phyloP scores from a whole-genome alignment of 2,329 filamentous ascomycete genomes.

The Fusarium zealandicum region DNA sequence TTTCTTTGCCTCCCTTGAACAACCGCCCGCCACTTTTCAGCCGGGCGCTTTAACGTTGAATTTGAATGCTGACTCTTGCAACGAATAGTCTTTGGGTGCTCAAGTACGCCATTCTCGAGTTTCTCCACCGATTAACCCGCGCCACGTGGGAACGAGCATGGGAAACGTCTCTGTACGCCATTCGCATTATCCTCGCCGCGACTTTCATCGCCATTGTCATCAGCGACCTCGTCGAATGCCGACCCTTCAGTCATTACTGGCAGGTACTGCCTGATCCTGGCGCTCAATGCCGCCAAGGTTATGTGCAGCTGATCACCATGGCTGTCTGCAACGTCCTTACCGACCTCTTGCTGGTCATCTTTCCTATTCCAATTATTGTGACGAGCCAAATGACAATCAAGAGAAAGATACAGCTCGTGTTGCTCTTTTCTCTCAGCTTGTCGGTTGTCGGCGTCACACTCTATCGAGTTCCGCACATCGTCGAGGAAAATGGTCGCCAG shows the following conservation, averaged over 20 bases:
- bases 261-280: constrained; percentile 87
- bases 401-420: constrained; percentile 79
- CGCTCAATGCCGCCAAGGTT: constrained; percentile 83
- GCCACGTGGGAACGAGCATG: constrained; percentile 83
- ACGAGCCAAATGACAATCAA: constrained; percentile 77
- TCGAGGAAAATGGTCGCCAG: constrained; percentile 74
- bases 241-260: constrained; percentile 77
- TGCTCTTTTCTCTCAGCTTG: constrained; percentile 86
- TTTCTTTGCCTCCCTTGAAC: background rate
- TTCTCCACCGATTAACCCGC: constrained; percentile 84
- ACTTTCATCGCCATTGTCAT: constrained; percentile 85
- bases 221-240: constrained; percentile 84
- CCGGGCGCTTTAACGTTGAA: background rate
- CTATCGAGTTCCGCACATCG: constrained; percentile 81
- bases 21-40: background rate
- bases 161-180: constrained; percentile 71
- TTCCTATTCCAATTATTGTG: constrained; percentile 88
- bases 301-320: constrained; percentile 87
- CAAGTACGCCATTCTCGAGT: constrained; percentile 90
- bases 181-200: constrained; percentile 76
- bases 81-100: constrained; percentile 81
- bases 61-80: constrained; percentile 39
- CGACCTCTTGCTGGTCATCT: constrained; percentile 84
- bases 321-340: constrained; percentile 88
- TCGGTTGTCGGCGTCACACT: constrained; percentile 80